phyloP scores from a whole-genome alignment of 129 eudicot species.

The Saussurea involucrata region DNA sequence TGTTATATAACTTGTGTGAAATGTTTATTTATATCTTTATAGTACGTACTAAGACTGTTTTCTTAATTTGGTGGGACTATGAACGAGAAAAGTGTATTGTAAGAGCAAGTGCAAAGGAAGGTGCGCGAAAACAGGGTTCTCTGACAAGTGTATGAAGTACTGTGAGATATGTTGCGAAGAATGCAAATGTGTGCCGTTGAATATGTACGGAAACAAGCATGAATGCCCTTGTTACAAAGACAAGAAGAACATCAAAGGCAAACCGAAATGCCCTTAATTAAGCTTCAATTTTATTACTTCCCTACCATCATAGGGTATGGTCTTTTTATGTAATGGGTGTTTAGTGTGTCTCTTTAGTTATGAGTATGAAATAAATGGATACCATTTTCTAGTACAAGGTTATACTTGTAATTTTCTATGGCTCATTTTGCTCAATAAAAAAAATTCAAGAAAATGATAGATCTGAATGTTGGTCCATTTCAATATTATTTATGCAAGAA shows the following conservation, averaged over 20 bases:
- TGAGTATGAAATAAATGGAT: slow-evolving; percentile 18
- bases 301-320: slow-evolving; percentile 3
- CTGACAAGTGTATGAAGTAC: slow-evolving; percentile 67
- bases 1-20: not conserved
- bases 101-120: slow-evolving; percentile 42
- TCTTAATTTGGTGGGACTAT: not conserved
- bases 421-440: slow-evolving; percentile 6
- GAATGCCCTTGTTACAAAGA: slow-evolving; percentile 88
- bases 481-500: not conserved
- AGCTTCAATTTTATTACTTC: slow-evolving; percentile 14
- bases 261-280: slow-evolving; percentile 76
- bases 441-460: not conserved
- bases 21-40: not conserved
- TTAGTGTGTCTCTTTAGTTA: slow-evolving; percentile 20
- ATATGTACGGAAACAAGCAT: slow-evolving; percentile 65
- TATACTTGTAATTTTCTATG: slow-evolving; percentile 2
- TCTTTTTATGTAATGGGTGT: slow-evolving; percentile 17
- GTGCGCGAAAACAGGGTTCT: slow-evolving; percentile 53
- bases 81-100: slow-evolving; percentile 36
- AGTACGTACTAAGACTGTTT: not conserved
- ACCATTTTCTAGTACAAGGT: slow-evolving; percentile 17
- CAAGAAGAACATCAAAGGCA: slow-evolving; percentile 66
- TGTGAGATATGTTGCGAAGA: slow-evolving; percentile 60
- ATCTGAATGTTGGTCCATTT: not conserved
- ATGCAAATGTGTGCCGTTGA: slow-evolving; percentile 84